Evolutionary conservation across 2,329 filamentous ascomycete genomes (phyloP).

Genomic region (Dactylonectria estremocensis): DNA sequence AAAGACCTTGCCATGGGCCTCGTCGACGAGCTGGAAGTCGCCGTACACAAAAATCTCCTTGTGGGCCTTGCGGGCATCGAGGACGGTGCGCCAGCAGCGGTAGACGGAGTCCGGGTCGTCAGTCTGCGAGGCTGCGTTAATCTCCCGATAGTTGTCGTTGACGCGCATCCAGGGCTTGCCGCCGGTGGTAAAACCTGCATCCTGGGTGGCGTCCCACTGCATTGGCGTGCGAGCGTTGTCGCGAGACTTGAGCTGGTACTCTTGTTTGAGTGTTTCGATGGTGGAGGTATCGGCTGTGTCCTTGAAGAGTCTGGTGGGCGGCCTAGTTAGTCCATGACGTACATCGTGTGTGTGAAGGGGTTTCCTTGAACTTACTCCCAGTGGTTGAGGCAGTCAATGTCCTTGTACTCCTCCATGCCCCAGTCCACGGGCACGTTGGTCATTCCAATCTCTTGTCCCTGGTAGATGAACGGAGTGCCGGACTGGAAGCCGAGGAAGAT

Average conservation of each 20-base stretch:
- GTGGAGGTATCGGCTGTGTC: conserved; percentile 57
- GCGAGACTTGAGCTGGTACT: conserved; percentile 72
- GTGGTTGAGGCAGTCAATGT: conserved; percentile 72
- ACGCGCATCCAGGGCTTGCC: conserved; percentile 79
- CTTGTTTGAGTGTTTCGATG: conserved; percentile 54
- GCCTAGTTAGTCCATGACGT: conserved; percentile 4
- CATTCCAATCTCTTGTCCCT: conserved; percentile 80
- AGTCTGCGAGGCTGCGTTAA: conserved; percentile 74
- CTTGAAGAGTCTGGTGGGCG: conserved; percentile 52
- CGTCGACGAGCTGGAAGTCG: conserved; percentile 60
- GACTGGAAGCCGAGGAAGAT: conserved; percentile 70
- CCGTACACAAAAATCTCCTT: conserved; percentile 79
- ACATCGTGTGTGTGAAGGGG: not conserved
- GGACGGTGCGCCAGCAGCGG: conserved; percentile 72
- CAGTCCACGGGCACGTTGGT: conserved; percentile 73
- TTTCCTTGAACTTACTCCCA: conserved; percentile 57
- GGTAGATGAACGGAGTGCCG: conserved; percentile 78
- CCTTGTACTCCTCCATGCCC: conserved; percentile 77
- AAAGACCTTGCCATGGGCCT: conserved; percentile 54
- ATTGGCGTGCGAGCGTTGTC: conserved; percentile 82
- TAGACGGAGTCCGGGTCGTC: conserved; percentile 67
- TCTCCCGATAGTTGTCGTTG: conserved; percentile 72
- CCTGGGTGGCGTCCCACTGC: conserved; percentile 74
- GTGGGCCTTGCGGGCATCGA: conserved; percentile 73
- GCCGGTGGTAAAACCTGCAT: conserved; percentile 76